Conservation (phyloP, 768 basidiomycete species). For the Pleurotus ostreatus region DNA sequence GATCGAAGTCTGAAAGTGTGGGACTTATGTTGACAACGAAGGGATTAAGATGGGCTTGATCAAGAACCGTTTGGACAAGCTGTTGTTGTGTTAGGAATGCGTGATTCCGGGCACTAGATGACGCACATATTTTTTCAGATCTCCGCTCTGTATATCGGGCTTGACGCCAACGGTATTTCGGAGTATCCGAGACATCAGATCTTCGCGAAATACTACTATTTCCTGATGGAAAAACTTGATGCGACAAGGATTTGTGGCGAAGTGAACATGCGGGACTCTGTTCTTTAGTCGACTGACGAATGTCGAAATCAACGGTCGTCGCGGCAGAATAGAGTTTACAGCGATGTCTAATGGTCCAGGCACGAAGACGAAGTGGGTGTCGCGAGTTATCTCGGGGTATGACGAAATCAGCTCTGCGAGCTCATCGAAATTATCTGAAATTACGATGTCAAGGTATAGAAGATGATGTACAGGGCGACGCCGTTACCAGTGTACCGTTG, state of each 20-base stretch:
- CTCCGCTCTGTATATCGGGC: conserved; percentile 69
- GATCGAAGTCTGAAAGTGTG: conserved; percentile 85
- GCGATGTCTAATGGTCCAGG: conserved; percentile 93
- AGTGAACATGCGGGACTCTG: conserved; percentile 75
- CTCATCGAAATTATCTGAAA: conserved; percentile 77
- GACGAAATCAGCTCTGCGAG: conserved; percentile 81
- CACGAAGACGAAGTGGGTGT: conserved; percentile 89
- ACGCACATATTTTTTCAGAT: conserved; percentile 85
- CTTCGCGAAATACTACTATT: conserved; percentile 90
- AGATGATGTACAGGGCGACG: neutral
- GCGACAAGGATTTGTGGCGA: conserved; percentile 90
- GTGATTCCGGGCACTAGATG: neutral
- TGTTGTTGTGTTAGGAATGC: conserved; percentile 23
- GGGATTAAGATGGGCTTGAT: conserved; percentile 93
- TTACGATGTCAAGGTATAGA: too few species aligned
- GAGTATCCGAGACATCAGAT: conserved; percentile 90
- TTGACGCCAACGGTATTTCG: conserved; percentile 90
- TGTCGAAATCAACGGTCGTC: conserved; percentile 72
- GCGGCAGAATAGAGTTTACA: conserved; percentile 76
- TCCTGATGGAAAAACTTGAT: conserved; percentile 96
- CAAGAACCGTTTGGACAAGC: conserved; percentile 95
- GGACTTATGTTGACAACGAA: conserved; percentile 83
- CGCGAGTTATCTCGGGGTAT: conserved; percentile 72
- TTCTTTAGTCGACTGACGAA: conserved; percentile 66
- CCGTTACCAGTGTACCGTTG: conserved; percentile 78